Percentiles rank a stretch among this genome's conserved stretches.
These are phyloP conservation scores for Rhodotorula glutinis DNA, from an alignment of 1,284 basidiomycete genomes.

Conservation along the genomic window DNA sequence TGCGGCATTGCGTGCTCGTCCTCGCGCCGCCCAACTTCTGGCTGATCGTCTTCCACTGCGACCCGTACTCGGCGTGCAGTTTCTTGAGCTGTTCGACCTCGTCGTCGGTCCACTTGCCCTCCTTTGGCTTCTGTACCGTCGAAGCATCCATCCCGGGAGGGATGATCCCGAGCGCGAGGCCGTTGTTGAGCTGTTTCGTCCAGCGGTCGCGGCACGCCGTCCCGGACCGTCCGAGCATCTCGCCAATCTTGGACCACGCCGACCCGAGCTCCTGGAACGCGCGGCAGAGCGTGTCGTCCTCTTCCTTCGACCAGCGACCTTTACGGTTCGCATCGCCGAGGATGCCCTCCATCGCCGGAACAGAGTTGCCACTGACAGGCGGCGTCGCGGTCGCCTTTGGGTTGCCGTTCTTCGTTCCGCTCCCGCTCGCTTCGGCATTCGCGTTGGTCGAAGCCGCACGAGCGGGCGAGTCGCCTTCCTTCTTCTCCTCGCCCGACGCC, in stretches of 20 bases:
- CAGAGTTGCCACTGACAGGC: conserved; percentile 30
- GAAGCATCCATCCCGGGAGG: conserved; percentile 48
- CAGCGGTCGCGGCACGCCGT: conserved; percentile 13
- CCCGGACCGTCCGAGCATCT: conserved; percentile 38
- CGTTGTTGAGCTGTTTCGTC: conserved; percentile 12
- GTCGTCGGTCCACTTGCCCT: conserved; percentile 46
- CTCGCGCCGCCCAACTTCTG: conserved; percentile 76
- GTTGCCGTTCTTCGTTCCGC: background rate
- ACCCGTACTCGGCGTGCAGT: conserved; percentile 63
- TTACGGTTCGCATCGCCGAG: background rate
- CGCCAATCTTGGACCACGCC: conserved; percentile 8
- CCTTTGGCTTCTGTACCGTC: conserved; percentile 70
- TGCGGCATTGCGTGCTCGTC: conserved; percentile 73
- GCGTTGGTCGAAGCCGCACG: background rate
- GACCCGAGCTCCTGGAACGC: conserved; percentile 10
- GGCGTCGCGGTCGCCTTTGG: background rate
- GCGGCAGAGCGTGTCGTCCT: background rate
- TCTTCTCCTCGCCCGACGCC: too few species aligned
- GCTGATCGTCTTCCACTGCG: conserved; percentile 70
- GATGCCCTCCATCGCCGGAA: too few species aligned
- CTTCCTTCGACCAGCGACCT: conserved; percentile 2
- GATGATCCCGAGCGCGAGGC: background rate
- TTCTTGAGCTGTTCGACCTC: conserved; percentile 55
- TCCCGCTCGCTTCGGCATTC: background rate
- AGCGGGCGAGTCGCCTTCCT: conserved; percentile 34